phyloP scores from a whole-genome alignment of 805 yeast genomes.

The Kluyveromyces wickerhamii region DNA sequence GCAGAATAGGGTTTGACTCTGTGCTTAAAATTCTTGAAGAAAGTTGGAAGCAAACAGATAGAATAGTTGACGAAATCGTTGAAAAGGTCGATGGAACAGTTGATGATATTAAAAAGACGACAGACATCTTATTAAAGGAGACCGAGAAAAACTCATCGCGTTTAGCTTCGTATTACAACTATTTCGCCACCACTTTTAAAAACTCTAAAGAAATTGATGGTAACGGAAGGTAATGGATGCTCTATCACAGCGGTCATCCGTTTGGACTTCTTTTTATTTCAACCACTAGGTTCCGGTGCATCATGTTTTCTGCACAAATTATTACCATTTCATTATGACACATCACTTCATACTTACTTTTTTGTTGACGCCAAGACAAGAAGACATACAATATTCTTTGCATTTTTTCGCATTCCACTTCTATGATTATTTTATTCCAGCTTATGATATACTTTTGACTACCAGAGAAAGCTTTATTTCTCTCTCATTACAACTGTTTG shows the following conservation, averaged over 20 bases:
- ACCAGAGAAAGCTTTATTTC: too few relatives aligned
- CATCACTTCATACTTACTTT: too few relatives aligned
- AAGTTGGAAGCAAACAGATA: constrained; percentile 24
- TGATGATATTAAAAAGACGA: constrained; percentile 20
- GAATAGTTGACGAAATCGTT: constrained; percentile 24
- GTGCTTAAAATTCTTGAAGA: constrained; percentile 49
- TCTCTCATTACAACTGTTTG: too few relatives aligned
- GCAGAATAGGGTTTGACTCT: constrained; percentile 76
- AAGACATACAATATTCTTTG: too few relatives aligned
- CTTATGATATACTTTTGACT: too few relatives aligned
- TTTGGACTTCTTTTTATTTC: too few relatives aligned
- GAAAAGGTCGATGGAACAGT: constrained; percentile 27
- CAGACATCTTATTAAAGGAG: constrained; percentile 21
- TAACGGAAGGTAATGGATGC: too few relatives aligned
- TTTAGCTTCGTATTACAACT: constrained; percentile 11
- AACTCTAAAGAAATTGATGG: constrained; percentile 4
- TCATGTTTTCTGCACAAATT: constrained; percentile 19
- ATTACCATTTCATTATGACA: constrained; percentile 12
- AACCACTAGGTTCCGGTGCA: too few relatives aligned
- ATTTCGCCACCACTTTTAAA: constrained; percentile 16
- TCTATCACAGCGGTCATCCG: too few relatives aligned
- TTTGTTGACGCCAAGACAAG: too few relatives aligned
- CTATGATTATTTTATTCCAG: too few relatives aligned
- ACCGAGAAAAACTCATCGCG: constrained; percentile 18
- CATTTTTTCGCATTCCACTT: too few relatives aligned